Conservation (phyloP, 1,284 basidiomycete genomes). For the Pseudozyma flocculosa region DNA sequence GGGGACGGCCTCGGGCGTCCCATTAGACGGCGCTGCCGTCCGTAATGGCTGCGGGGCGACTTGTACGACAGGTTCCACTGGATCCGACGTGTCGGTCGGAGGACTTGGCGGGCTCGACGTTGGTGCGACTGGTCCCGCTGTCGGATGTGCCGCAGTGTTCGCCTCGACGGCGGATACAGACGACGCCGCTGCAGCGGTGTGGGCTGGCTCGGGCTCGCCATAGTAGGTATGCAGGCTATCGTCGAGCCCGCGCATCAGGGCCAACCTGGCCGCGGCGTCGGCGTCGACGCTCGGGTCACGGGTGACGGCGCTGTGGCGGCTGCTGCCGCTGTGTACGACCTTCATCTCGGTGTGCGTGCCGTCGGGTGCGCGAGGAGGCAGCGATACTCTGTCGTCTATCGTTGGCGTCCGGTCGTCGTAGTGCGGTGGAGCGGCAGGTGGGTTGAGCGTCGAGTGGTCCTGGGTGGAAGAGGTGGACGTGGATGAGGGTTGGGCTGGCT, state of each 20-base stretch:
- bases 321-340: conserved; percentile 8
- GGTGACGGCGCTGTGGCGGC: background rate
- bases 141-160: too few species aligned
- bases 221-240: conserved; percentile 9
- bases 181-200: too few species aligned
- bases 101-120: too few species aligned
- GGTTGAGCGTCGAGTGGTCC: background rate
- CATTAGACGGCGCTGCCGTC: too few species aligned
- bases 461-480: background rate
- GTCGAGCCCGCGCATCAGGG: conserved; percentile 6
- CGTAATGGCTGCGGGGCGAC: too few species aligned
- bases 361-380: conserved; percentile 13
- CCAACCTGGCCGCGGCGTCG: background rate
- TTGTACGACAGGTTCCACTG: too few species aligned
- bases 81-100: too few species aligned
- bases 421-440: too few species aligned
- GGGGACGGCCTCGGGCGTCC: too few species aligned
- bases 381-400: background rate
- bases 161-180: too few species aligned
- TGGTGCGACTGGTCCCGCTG: too few species aligned
- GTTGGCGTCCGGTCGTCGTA: too few species aligned
- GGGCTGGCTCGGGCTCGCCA: background rate
- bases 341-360: conserved; percentile 21
- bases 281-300: background rate
- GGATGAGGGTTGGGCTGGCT: background rate